Base-by-base conservation (phyloP, 371 early-diverging fungal species). In the Mortierella sp. region DNA sequence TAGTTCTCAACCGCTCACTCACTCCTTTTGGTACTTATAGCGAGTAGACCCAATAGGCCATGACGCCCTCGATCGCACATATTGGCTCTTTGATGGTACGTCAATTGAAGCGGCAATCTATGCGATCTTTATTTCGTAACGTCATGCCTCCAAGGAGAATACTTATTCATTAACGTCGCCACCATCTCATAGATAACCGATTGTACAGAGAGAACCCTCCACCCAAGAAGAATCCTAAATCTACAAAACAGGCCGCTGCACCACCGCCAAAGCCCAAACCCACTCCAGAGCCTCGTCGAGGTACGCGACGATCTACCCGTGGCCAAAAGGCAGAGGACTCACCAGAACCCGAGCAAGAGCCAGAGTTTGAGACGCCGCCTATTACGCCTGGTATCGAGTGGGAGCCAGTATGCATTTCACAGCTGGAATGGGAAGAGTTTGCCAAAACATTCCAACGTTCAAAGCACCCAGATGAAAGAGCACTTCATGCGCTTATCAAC, bases 31-130 rank as follows among this genome's bases (percentile, higher is more conserved):
- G 4, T 59, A 47, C 62, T 24, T 26, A 35, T 72, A 93, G 93
- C 78, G 94, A 54, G 93, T 94, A 12, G 93, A 93, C 49, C 93
- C 93, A 18, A 86, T 94, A 66, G 94, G 94, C 3, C 88, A 75
- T 70, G 93, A 94, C 72, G 85, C 88, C 12, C 85, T 86, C 43
- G 93, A 93, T 8, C 87, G 88, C 52, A 88, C 86, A n/a, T 93
- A 90, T 75, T 94, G 92, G 92, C 77, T 94, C 14, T 94, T 94
- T 85, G 94, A 94, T 86, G 94, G 93, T 92, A 86, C 26, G 70
- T 20, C 35, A 16, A 18, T 22, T 16, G 49, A 49, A 49, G 20
- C 12, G 16, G 18, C 22, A 24, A 58, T 45, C 30, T 40, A 20
- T 40, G 5, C 47, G 24, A 14, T 26, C 45, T 43, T 6, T 62